Base-by-base conservation (phyloP, 2,329 filamentous ascomycete species). In the Fusarium tricinctum region DNA sequence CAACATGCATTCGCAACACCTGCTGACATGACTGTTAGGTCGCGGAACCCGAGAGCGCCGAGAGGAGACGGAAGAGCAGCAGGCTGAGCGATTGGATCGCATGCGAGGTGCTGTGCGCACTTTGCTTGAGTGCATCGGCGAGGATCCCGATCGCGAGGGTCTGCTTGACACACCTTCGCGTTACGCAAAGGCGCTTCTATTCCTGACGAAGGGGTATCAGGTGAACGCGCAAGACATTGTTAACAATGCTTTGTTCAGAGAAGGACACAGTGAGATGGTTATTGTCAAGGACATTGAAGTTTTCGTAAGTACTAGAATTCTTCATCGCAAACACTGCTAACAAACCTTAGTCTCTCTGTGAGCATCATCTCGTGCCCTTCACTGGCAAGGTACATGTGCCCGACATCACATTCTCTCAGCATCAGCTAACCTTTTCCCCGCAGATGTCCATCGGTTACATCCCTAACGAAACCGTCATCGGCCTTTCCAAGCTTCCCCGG, bases 371-470 rank as follows among this genome's bases (percentile, higher is more conserved):
- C 77, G 95, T 99, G 9, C 96, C 96, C 1, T 99, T 99, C 75
- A 95, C 88, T 5, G 96, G 96, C 74, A 98, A 97, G 88, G 93
- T 94, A 83, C 17, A 47, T 48, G 20, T 15, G 38, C 39, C 53
- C 52, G 13, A 23, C 38, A 32, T 43, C 47, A 47, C 45, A 40
- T 35, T 52, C 43, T 44, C 47, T 30, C 12, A 55, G 13, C 19
- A 20, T n/a, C 38, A 23, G 52, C 61, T 64, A 17, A 64, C 59
- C n/a, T 47, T 50, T 26, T 4, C 52, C 35, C 60, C 53, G 13
- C 54, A 97, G 93, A 98, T 99, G 93, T 96, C 99, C 81, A 98
- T 99, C 73, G 96, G 94, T 60, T 99, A 99, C 81, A 98, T 99
- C 68, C 96, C 96, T 30, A 89, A 91, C 75, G 89, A 94, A 77